Base-by-base conservation (phyloP, 2,329 filamentous ascomycete species). In the Stemphylium vesicarium region DNA sequence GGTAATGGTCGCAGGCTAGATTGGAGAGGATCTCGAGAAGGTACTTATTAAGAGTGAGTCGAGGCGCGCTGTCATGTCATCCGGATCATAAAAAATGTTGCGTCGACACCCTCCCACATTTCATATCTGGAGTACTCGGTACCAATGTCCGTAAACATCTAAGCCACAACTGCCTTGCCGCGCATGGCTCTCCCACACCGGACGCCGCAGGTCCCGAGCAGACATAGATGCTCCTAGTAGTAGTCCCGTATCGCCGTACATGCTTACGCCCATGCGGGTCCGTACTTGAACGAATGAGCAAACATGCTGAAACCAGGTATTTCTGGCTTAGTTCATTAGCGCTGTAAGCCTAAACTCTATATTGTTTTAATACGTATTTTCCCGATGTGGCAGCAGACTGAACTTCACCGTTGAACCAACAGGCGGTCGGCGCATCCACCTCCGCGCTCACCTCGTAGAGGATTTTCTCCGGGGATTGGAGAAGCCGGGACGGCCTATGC, bases 1-100 rank as follows among this genome's bases (percentile, higher is more conserved):
- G 56, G 42, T 62, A 60, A 55, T 60, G 43, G 29, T 46, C 37
- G 26, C 24, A 52, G 49, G 51, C 56, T 51, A 53, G 39, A 49
- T 18, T 33, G 22, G n/a, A 8, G 29, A 40, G 51, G 47, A 43
- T 18, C n/a, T 46, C 31, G 26, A 20, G 38, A 36, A 51, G 44
- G 49, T 63, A 60, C 57, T 64, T 64, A 63, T 64, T 33, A 53
- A 33, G 54, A 44, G 7, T 20, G 11, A 32, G 50, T 31, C n/a
- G 39, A 18, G 20, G 42, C 29, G 36, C 40, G 44, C 31, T 40
- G 35, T 41, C 12, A 41, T 38, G 37, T 50, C 50, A 52, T 38
- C 44, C 29, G 36, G 42, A 12, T 44, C 48, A 56, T 61, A 33
- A 22, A 38, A 47, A 15, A 11, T 44, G 39, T 31, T 56, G 58